phyloP scores from a whole-genome alignment of 768 basidiomycete species.

The Paxillus rubicundulus region DNA sequence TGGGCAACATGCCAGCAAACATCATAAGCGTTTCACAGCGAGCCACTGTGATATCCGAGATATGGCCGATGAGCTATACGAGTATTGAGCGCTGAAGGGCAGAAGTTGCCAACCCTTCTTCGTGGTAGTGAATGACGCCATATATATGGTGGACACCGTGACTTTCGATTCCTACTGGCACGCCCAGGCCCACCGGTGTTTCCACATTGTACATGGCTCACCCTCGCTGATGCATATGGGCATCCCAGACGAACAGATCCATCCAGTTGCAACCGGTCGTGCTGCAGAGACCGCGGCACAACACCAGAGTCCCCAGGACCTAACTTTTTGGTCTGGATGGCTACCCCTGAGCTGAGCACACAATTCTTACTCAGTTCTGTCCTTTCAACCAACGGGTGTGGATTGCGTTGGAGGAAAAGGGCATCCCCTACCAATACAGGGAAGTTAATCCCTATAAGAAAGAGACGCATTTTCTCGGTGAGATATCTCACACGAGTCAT shows the following conservation, averaged over 20 bases:
- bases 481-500: conserved; percentile 5
- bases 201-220: not conserved
- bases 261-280: conserved; percentile 55
- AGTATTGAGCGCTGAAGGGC: no score
- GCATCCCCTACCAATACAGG: conserved; percentile 64
- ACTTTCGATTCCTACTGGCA: no score
- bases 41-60: no score
- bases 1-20: no score
- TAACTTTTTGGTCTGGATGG: conserved; percentile 61
- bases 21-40: no score
- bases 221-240: conserved; percentile 27
- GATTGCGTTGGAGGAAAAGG: conserved; percentile 66
- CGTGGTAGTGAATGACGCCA: no score
- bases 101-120: no score
- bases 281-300: conserved; percentile 51
- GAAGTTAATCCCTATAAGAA: conserved; percentile 74
- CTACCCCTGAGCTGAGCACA: not conserved
- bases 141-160: no score
- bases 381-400: conserved; percentile 61
- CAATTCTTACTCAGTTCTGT: conserved; percentile 40
- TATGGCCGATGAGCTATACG: no score
- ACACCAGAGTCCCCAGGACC: conserved; percentile 50
- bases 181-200: not conserved
- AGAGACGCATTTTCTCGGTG: conserved; percentile 53
- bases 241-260: conserved; percentile 51